phyloP scores from a whole-genome alignment of 129 eudicot genomes.

The Glebionis coronaria region DNA sequence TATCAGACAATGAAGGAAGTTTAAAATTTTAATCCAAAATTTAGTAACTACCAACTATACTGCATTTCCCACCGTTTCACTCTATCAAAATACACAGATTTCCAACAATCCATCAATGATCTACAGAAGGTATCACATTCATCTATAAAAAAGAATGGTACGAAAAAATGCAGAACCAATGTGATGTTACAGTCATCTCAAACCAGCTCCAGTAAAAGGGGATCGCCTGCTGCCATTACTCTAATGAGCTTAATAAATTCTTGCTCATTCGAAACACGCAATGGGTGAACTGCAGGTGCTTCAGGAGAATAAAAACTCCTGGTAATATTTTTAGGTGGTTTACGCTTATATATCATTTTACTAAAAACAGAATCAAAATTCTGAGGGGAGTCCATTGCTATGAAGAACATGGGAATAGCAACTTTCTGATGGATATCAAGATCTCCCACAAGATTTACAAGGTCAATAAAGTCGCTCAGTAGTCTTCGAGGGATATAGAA shows the following conservation, averaged over 20 bases:
- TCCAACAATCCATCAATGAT: conserved; percentile 28
- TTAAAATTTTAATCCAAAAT: conserved; percentile 15
- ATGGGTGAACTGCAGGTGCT: conserved; percentile 74
- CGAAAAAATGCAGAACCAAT: conserved; percentile 32
- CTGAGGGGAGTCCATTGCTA: conserved; percentile 71
- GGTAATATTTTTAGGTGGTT: conserved; percentile 45
- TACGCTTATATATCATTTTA: conserved; percentile 60
- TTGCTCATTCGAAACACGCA: conserved; percentile 74
- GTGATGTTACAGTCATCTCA: conserved; percentile 32
- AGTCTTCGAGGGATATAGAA: conserved; percentile 68
- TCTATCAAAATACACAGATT: conserved; percentile 15
- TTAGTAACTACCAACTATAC: conserved; percentile 14
- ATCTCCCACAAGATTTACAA: conserved; percentile 70
- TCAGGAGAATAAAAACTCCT: conserved; percentile 70
- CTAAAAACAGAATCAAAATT: conserved; percentile 70
- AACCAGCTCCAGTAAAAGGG: conserved; percentile 83
- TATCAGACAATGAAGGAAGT: neutral
- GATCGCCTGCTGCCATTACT: conserved; percentile 96
- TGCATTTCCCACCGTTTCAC: conserved; percentile 20
- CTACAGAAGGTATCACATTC: conserved; percentile 32
- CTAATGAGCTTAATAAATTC: conserved; percentile 88
- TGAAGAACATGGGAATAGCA: conserved; percentile 83
- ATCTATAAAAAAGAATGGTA: conserved; percentile 38
- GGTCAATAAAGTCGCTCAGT: conserved; percentile 52
- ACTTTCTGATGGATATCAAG: conserved; percentile 83